A percentile compares a stretch with the other conserved stretches of the same genome.
These are phyloP conservation scores for Nannizziopsis barbatae DNA, from an alignment of 2,329 filamentous ascomycete genomes.

Conservation along the genomic window DNA sequence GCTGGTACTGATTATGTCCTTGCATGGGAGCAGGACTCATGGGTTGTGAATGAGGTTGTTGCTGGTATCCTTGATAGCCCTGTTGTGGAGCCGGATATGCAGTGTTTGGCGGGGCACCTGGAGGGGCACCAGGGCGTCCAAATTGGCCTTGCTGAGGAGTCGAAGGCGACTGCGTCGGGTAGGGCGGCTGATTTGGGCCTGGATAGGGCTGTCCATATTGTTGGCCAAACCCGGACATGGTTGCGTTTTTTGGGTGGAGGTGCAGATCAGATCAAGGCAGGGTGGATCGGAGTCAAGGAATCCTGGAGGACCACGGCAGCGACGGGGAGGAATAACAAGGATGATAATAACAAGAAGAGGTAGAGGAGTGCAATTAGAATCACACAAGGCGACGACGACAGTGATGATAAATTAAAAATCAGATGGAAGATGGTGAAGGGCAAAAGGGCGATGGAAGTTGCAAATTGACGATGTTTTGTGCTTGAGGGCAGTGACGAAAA, in stretches of 20 bases:
- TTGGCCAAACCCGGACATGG: conserved; percentile 30
- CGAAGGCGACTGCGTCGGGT: conserved; percentile 26
- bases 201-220: conserved; percentile 27
- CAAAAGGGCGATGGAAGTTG: not conserved
- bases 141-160: conserved; percentile 28
- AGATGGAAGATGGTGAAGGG: not conserved
- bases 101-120: conserved; percentile 23
- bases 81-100: conserved; percentile 23
- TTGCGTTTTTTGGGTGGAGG: conserved; percentile 15
- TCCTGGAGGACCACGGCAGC: not conserved
- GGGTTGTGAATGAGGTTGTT: not conserved
- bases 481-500: conserved; percentile 2
- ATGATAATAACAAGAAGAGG: not conserved
- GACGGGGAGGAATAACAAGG: conserved; percentile 1
- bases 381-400: not conserved
- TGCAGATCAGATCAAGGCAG: conserved; percentile 7
- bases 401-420: not conserved
- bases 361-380: not conserved
- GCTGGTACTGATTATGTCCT: conserved; percentile 17
- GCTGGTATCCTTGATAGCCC: conserved; percentile 20
- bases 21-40: conserved; percentile 2
- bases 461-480: not conserved
- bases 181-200: conserved; percentile 28
- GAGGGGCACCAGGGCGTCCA: conserved; percentile 25
- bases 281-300: not conserved